phyloP scores from a whole-genome alignment of 2,329 filamentous ascomycete genomes.

The Aspergillus sp. region DNA sequence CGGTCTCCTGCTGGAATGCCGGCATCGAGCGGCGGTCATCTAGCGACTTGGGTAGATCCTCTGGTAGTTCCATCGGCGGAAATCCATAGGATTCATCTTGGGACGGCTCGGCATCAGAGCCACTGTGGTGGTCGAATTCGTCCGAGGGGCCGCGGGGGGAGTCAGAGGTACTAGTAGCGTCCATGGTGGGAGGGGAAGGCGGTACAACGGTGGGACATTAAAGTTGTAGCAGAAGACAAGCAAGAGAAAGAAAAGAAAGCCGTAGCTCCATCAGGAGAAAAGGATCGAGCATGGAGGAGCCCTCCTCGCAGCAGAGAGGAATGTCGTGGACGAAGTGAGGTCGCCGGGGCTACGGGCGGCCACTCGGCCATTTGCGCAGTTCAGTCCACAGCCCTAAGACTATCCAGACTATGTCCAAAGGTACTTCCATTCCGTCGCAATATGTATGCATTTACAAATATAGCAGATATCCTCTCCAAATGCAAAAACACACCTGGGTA shows the following conservation, averaged over 20 bases:
- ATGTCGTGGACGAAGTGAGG: too few relatives aligned
- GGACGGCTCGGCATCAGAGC: conserved; percentile 7
- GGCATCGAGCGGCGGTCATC: conserved; percentile 71
- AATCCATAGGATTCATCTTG: not conserved
- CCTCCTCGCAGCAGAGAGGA: too few relatives aligned
- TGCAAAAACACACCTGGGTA: conserved; percentile 4
- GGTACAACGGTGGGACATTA: not conserved
- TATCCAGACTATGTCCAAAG: too few relatives aligned
- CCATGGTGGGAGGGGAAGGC: conserved; percentile 21
- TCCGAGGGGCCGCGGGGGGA: conserved; percentile 22
- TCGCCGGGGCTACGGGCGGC: too few relatives aligned
- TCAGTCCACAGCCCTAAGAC: too few relatives aligned
- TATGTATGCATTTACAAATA: not conserved
- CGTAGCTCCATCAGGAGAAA: conserved; percentile 2
- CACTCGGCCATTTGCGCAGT: too few relatives aligned
- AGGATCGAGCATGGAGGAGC: not conserved
- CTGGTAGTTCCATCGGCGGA: conserved; percentile 49
- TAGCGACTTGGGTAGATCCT: conserved; percentile 81
- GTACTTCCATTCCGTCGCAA: not conserved
- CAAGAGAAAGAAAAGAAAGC: conserved; percentile 9
- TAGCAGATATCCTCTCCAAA: not conserved
- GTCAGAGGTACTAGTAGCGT: conserved; percentile 19
- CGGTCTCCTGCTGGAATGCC: conserved; percentile 68
- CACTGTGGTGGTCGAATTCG: conserved; percentile 14
- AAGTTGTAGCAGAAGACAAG: not conserved